A percentile compares a stretch with the other conserved stretches of the same genome.
phyloP scores from a whole-genome alignment of 148 eudicot species.

The Mesembryanthemum crystallinum region DNA sequence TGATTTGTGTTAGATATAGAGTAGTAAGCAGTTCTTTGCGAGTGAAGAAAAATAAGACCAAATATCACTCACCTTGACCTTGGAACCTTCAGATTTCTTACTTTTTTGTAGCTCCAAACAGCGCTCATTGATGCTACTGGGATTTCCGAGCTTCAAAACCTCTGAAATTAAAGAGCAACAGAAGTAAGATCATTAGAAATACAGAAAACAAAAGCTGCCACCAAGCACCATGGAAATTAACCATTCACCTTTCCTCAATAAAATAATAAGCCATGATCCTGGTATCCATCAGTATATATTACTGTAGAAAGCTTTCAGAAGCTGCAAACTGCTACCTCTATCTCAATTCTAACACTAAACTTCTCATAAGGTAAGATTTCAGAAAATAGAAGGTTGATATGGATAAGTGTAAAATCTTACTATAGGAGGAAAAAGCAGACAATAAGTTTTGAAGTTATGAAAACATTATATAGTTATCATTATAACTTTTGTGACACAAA shows the following conservation, averaged over 20 bases:
- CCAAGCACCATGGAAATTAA: neutral
- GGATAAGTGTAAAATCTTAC: neutral
- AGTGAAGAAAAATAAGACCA: neutral
- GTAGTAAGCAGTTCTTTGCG: neutral
- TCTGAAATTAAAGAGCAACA: constrained; percentile 36
- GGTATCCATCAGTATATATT: neutral
- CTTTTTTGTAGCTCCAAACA: constrained; percentile 93
- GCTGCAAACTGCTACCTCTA: neutral
- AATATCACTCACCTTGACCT: constrained; percentile 58
- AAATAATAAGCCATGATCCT: too few species aligned
- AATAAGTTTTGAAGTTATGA: too few species aligned
- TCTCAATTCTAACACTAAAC: too few species aligned
- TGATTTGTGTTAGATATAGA: too few species aligned
- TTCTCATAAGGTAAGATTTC: too few species aligned
- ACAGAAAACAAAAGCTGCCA: constrained; percentile 10
- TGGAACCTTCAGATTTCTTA: constrained; percentile 55
- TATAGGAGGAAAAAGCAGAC: neutral
- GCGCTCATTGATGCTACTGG: constrained; percentile 68
- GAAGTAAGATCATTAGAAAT: constrained; percentile 1
- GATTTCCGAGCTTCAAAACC: constrained; percentile 70
- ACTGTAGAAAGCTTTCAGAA: neutral
- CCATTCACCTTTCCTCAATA: too few species aligned
- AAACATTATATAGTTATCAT: neutral
- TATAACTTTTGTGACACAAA: neutral
- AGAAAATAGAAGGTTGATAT: neutral